A percentile compares a stretch with the other conserved stretches of the same genome.
phyloP scores from a whole-genome alignment of 139 green algal genomes.

The Asterochloris erici region DNA sequence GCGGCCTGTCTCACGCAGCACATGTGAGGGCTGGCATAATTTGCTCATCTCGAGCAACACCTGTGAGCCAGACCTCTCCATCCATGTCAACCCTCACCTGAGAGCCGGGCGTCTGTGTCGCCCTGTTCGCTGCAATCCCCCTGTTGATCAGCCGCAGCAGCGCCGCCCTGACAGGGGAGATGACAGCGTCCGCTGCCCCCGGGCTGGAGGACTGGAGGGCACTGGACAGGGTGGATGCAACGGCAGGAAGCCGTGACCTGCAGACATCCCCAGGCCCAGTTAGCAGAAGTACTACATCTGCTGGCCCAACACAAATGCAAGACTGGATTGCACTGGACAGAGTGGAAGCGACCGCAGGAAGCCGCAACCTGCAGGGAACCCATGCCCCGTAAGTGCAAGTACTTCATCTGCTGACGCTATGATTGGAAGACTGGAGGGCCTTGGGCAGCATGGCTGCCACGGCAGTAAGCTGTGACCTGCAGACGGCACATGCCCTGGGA shows the following conservation, averaged over 20 bases:
- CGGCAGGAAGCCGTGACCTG: background rate
- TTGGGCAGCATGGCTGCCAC: background rate
- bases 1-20: no score
- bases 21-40: no score
- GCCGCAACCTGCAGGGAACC: background rate
- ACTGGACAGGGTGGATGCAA: background rate
- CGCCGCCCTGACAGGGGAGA: background rate
- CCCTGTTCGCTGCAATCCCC: slow-evolving; percentile 4
- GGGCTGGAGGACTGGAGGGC: background rate
- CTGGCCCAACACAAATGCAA: background rate
- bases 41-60: no score
- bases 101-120: background rate
- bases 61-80: no score
- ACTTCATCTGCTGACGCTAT: no score
- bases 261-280: background rate
- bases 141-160: slow-evolving; percentile 12
- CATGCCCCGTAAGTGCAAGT: no score
- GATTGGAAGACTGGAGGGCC: background rate
- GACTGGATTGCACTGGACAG: background rate
- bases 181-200: background rate
- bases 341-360: background rate
- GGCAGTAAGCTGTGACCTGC: background rate
- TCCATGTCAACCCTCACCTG: no score
- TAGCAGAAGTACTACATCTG: no score
- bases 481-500: no score